These are phyloP conservation scores for maize (Zea mays) DNA, from an alignment of 176 grass and related monocot species.

Conservation along the genomic window Zm-B73-REFERENCE-NAM-5.0 NC_050104.1:121099501-121100000, in stretches of 20 bases:
- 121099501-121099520: neutral
- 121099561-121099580: neutral
- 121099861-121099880: conserved; percentile 61
- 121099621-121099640: conserved; percentile 56
- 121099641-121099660: conserved; percentile 44
- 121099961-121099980: conserved; percentile 63
- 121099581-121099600: neutral
- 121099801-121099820: conserved; percentile 1
- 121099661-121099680: conserved; percentile 78
- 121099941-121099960: conserved; percentile 90
- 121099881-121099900: conserved; percentile 57
- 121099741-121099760: conserved; percentile 42
- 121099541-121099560: conserved; percentile 15
- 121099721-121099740: conserved; percentile 62
- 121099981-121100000: conserved; percentile 70
- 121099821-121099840: neutral
- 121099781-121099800: neutral
- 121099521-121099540: neutral
- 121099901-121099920: conserved; percentile 67
- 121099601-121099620: conserved; percentile 23
- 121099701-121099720: conserved; percentile 61
- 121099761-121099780: conserved; percentile 28
- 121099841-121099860: conserved; percentile 53
- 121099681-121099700: conserved; percentile 83
- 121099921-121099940: conserved; percentile 52